Base-by-base conservation (phyloP, 23 red algal genomes). In the Cyanidium caldarium region DNA sequence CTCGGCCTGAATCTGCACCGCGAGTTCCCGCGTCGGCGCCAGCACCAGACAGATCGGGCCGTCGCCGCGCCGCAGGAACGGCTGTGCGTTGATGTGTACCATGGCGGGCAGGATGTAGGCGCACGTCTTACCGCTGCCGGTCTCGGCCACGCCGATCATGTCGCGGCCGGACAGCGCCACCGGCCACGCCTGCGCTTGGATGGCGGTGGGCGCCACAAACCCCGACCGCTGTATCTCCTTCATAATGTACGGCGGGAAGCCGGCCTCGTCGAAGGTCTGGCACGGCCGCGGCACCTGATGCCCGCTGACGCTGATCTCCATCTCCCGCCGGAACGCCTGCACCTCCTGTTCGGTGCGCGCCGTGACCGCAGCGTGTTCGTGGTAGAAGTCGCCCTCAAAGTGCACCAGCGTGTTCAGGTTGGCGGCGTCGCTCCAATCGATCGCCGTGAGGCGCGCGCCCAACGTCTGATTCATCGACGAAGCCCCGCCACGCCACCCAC, bases 331-430 rank as follows among this genome's bases (percentile, higher is more conserved):
- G 44, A 84, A 95, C 38, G 57, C 39, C 0, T 33, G 33, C 13
- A 87, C 78, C 29, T 88, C 45, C 23, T 42, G 68, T 0, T 72
- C 45, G 36, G 69, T 39, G 35, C 90, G 65, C 61, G 57, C 41
- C n/a, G 69, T 67, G 0, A 95, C 90, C 12, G 76, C 68, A 10
- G 90, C 83, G 73, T 95, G 90, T 76, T 95, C 90, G 39, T 87
- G 80, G 71, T 95, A 95, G 46, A 95, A 95, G 69, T 95, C 72
- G 73, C 86, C 83, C 65, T 77, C 78, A 80, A 95, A 95, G 35
- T 75, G 57, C 1, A 82, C 82, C 39, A 95, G 80, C 3, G 29
- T 28, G 37, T 84, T 77, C 1, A 80, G 73, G 23, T 71, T 39
- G 33, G 38, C 74, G 0, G 67, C 58, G 26, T 84, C 42, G 65